Evolutionary conservation across 2,329 filamentous ascomycete species (phyloP), one percentile per base, ranked within the genome.

Genomic region (Arthroderma uncinatum): DNA sequence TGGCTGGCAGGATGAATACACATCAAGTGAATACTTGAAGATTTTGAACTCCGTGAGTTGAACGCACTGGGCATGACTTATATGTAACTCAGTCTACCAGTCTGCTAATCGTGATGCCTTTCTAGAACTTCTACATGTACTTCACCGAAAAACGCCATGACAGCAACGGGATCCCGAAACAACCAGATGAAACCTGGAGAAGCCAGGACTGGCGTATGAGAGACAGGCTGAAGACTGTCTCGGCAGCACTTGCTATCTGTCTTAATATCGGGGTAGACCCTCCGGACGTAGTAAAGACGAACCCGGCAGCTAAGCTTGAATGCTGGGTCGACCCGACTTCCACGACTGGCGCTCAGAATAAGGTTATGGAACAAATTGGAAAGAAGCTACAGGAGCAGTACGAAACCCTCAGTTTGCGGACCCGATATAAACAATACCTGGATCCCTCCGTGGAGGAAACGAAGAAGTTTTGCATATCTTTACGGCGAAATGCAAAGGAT

Each of bases 121-220:
- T 60, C 57, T 72, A 95, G 87, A 94, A 89, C 64, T 98, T 95
- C 83, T 97, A 95, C 77, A 97, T 97, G 92, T 98, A 98, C 74
- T 98, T 88, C 72, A 96, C 92, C 62, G 93, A 98, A 73, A 97
- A 97, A 73, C 86, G 92, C 55, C 93, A 98, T 73, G 93, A 97
- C 70, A 93, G 89, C 21, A 92, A 89, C 36, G 93, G 90, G 21
- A 89, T 91, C 63, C 89, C 90, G 14, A 89, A 90, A 68, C 74
- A 75, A 58, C 74, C 77, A 19, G 70, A 69, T 21, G 74, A 74
- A 57, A 74, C 72, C 62, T 80, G 82, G 55, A 79, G 95, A 4
- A 74, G 68, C 54, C 87, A 95, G 68, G 93, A 97, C 70, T 98
- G 93, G 93, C 86, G 93, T 58, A 96, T 97, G 87, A 85, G 90